Evolutionary conservation across 306 rosid species (phyloP), one percentile per base, ranked within the genome.

Genomic region (Mucuna pruriens): DNA sequence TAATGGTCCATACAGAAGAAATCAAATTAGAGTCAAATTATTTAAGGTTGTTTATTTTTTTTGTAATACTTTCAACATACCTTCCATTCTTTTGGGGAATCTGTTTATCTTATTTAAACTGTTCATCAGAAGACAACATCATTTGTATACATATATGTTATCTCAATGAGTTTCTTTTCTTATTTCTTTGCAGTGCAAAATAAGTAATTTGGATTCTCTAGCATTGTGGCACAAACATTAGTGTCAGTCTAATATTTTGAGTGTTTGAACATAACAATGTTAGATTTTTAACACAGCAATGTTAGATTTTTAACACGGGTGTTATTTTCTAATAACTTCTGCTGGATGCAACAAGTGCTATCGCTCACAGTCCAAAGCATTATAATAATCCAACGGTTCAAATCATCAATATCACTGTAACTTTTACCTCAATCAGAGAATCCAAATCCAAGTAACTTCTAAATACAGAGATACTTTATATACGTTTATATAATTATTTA

Each of bases 1-100:
- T 80, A 44, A 49, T 83, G 84, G 72, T 76, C 38, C 33, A 80
- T 74, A 72, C 34, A 83, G 78, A 71, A 84, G 81, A 71, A 74
- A 70, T 76, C 69, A 38, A 80, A 77, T 49, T 83, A 69, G 77
- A 75, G 36, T 70, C 66, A 52, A 60, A 55, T 84, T 60, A 71
- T 81, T 71, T 67, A 79, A 80, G 39, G 44, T 40, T 80, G 54
- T 80, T 22, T 60, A 40, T 54, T 71, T 83, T 83, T 80, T 81
- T 86, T 79, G 75, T 23, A 86, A 55, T 71, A 71, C 48, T 67
- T 71, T 57, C 72, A 74, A 80, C 81, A 80, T 60, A 65, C 34
- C 38, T 80, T 31, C 54, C 66, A 58, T 82, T 46, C 63, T 58
- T 16, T 44, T 55, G 55, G 86, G 58, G n/a, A 48, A 42, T 36